Conservation (phyloP, 257 asterid species). For the Scutellaria baicalensis region DNA sequence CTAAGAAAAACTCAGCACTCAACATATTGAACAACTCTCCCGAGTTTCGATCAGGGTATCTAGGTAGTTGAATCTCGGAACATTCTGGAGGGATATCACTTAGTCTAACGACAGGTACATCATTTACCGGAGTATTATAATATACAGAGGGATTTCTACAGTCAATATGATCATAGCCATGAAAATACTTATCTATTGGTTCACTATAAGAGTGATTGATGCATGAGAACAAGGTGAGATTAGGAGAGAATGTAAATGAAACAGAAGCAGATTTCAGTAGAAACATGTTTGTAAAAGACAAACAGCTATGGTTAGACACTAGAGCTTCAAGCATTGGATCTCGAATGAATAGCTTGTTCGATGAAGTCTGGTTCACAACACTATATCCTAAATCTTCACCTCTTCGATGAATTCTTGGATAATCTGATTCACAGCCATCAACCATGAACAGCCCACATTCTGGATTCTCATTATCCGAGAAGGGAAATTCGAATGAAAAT, state of each 20-base stretch:
- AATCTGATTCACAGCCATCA: not conserved
- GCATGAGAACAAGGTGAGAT: conserved; percentile 25
- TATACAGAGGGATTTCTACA: not conserved
- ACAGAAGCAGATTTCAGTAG: not conserved
- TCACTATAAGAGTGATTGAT: not conserved
- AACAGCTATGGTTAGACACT: not conserved
- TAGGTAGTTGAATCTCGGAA: conserved; percentile 19
- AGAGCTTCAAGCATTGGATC: not conserved
- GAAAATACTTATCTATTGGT: not conserved
- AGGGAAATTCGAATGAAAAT: conserved; percentile 26
- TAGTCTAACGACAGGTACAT: not conserved
- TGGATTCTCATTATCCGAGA: not conserved
- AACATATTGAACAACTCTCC: not conserved
- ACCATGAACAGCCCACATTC: conserved; percentile 33
- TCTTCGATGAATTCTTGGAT: conserved; percentile 13
- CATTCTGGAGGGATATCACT: not conserved
- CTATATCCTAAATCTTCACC: not conserved
- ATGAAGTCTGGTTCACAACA: not conserved
- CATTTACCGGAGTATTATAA: not conserved
- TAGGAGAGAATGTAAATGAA: conserved; percentile 16
- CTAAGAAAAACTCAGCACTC: conserved; percentile 8
- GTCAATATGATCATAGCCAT: rapidly evolving
- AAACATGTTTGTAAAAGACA: not conserved
- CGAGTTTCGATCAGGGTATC: not conserved
- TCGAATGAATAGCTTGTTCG: not conserved